Evolutionary conservation across 306 rosid species (phyloP).

Genomic region (Gleditsia sinensis): DNA sequence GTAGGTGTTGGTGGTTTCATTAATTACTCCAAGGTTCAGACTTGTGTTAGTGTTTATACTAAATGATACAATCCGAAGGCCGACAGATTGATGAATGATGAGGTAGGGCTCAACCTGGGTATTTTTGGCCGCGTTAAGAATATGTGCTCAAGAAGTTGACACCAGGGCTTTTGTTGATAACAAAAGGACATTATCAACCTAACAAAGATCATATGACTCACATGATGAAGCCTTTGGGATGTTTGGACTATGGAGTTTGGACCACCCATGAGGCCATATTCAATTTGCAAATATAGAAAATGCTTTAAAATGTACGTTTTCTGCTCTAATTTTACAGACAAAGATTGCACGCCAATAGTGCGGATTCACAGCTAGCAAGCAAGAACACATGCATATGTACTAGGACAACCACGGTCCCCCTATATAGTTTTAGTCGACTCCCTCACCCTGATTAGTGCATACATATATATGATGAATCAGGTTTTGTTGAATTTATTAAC

Average conservation of each 20-base stretch:
- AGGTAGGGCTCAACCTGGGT: too few species aligned
- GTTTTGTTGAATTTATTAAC: background rate
- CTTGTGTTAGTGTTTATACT: too few species aligned
- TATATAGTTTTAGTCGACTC: conserved; percentile 25
- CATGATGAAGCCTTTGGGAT: conserved; percentile 12
- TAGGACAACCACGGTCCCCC: conserved; percentile 31
- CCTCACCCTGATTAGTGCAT: conserved; percentile 31
- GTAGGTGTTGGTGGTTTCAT: too few species aligned
- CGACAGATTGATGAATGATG: too few species aligned
- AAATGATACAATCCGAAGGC: too few species aligned
- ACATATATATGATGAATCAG: background rate
- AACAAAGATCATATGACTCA: conserved; percentile 20
- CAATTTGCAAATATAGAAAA: conserved; percentile 25
- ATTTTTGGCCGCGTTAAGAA: background rate
- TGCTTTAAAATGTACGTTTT: conserved; percentile 28
- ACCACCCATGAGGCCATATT: conserved; percentile 32
- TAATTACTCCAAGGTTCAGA: too few species aligned
- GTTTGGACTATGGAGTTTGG: conserved; percentile 31
- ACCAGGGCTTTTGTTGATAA: background rate
- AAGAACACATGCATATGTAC: conserved; percentile 31
- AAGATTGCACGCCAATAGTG: conserved; percentile 33
- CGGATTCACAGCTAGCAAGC: conserved; percentile 26
- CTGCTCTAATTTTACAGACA: conserved; percentile 15
- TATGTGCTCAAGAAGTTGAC: background rate
- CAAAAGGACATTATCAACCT: conserved; percentile 12